A percentile compares a stretch with the other conserved stretches of the same genome.
Conservation (phyloP, 345 rosid genomes). For the Pistacia atlantica region DNA sequence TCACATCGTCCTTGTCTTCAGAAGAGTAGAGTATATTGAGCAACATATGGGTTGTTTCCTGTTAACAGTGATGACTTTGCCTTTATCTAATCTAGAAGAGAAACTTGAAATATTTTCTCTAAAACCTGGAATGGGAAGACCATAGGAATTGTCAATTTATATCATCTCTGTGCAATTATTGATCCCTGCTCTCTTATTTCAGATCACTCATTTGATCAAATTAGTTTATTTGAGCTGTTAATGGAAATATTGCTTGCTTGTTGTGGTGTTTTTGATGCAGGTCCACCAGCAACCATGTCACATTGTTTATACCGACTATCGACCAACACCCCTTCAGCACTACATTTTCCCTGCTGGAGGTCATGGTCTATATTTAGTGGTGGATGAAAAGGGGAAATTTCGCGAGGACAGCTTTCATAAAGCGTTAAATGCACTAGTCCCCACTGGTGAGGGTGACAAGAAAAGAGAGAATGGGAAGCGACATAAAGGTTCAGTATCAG, state of each 20-base stretch:
- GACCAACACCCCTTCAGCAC: slow-evolving; percentile 98
- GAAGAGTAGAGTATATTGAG: too few relatives aligned
- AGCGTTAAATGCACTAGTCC: slow-evolving; percentile 85
- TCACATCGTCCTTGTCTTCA: background rate
- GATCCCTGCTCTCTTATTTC: background rate
- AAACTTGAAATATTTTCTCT: background rate
- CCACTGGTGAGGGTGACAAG: slow-evolving; percentile 67
- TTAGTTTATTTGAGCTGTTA: background rate
- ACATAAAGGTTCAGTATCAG: slow-evolving; percentile 65
- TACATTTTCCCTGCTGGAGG: slow-evolving; percentile 95
- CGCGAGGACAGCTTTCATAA: slow-evolving; percentile 96
- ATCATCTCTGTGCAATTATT: background rate
- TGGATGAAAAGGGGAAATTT: slow-evolving; percentile 91
- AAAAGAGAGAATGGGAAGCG: slow-evolving; percentile 74
- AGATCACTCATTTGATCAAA: background rate
- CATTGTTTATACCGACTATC: slow-evolving; percentile 97
- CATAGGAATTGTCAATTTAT: background rate
- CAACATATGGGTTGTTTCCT: background rate
- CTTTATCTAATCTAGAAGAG: background rate
- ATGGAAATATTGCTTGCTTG: slow-evolving; percentile 22
- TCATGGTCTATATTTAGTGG: slow-evolving; percentile 87
- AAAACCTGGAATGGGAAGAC: background rate
- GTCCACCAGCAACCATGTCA: slow-evolving; percentile 97
- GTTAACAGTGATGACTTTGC: background rate
- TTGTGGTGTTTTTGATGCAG: slow-evolving; percentile 41